phyloP scores from a whole-genome alignment of 1,284 basidiomycete genomes.

The Ceratobasidium sp. region DNA sequence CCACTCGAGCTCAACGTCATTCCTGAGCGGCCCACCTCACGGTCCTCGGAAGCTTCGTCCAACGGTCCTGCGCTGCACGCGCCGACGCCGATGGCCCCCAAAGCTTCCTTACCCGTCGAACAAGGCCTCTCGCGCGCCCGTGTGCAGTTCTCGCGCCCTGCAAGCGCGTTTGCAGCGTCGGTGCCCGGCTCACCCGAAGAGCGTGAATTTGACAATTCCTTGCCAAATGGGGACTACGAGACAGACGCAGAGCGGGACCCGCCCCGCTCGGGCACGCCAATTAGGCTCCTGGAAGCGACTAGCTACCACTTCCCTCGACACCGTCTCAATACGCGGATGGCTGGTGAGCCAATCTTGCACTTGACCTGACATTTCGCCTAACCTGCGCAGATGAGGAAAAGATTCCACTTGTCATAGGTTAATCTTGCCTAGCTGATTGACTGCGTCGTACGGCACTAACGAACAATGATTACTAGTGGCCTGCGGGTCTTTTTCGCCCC shows the following conservation, averaged over 20 bases:
- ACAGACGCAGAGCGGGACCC: slow-evolving; percentile 21
- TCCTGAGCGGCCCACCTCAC: not conserved
- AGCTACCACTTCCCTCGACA: slow-evolving; percentile 58
- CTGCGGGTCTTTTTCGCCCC: slow-evolving; percentile 65
- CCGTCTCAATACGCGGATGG: slow-evolving; percentile 56
- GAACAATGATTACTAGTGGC: slow-evolving; percentile 55
- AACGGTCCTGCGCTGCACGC: not conserved
- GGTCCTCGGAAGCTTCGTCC: not conserved
- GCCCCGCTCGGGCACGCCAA: slow-evolving; percentile 38
- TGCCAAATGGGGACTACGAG: slow-evolving; percentile 33
- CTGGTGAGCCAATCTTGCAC: slow-evolving; percentile 53
- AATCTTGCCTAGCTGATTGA: slow-evolving; percentile 32
- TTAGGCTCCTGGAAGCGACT: slow-evolving; percentile 35
- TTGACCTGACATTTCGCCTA: not conserved
- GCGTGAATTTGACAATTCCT: slow-evolving; percentile 25
- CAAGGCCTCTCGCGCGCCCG: slow-evolving; percentile 21
- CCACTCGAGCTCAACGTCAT: slow-evolving; percentile 32
- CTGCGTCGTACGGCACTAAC: slow-evolving; percentile 6
- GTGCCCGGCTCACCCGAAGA: slow-evolving; percentile 32
- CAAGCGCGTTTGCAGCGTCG: slow-evolving; percentile 33
- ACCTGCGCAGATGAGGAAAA: slow-evolving; percentile 56
- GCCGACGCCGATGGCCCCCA: slow-evolving; percentile 18
- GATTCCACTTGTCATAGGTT: slow-evolving; percentile 58
- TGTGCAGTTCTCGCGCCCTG: slow-evolving; percentile 17
- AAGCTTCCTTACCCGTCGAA: slow-evolving; percentile 14